Conservation (phyloP, 345 rosid genomes). For the Syzygium aromaticum region DNA sequence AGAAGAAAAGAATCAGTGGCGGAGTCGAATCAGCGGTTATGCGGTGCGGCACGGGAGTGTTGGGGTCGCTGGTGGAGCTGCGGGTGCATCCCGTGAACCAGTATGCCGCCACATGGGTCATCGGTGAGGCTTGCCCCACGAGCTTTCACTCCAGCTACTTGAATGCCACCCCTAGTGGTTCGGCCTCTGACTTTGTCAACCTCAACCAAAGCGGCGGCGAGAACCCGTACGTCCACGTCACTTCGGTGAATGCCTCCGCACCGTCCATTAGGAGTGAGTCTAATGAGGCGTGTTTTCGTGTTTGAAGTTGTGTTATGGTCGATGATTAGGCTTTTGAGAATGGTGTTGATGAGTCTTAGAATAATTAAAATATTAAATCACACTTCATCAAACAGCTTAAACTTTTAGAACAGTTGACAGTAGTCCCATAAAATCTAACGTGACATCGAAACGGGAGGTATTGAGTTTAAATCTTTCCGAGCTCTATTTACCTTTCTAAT, state of each 20-base stretch:
- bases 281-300: neutral
- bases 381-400: no score
- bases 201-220: neutral
- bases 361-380: no score
- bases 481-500: no score
- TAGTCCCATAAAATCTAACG: no score
- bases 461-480: no score
- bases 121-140: neutral
- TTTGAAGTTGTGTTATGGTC: no score
- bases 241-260: neutral
- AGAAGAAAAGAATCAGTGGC: neutral
- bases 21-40: neutral
- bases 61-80: neutral
- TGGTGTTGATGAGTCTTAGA: no score
- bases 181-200: neutral
- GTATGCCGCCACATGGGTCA: neutral
- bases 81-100: neutral
- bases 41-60: neutral
- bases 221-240: neutral
- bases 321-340: no score
- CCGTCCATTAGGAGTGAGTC: neutral
- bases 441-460: no score
- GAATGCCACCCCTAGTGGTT: neutral
- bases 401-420: no score
- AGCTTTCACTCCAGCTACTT: neutral